Conservation (phyloP, 805 yeast genomes). For the Jamesozyma gamospora region DNA sequence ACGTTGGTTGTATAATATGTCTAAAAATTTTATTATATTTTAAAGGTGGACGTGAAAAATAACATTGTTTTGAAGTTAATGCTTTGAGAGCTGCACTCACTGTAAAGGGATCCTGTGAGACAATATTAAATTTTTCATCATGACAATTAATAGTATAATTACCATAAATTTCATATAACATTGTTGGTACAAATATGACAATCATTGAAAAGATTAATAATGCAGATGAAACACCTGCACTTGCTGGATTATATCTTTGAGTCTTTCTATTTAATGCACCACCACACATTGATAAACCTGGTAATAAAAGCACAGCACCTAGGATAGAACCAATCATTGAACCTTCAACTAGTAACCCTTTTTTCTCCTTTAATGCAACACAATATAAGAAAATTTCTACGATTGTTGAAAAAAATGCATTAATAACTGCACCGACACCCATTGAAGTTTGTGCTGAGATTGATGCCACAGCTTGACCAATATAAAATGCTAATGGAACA, state of each 20-base stretch:
- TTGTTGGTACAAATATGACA: constrained; percentile 86
- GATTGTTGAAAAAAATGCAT: constrained; percentile 92
- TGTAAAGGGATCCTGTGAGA: constrained; percentile 7
- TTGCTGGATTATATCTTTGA: constrained; percentile 88
- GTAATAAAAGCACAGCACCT: constrained; percentile 84
- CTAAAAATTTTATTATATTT: constrained; percentile 57
- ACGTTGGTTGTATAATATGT: constrained; percentile 68
- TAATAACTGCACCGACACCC: constrained; percentile 98
- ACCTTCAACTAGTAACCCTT: constrained; percentile 89
- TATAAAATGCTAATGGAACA: constrained; percentile 89
- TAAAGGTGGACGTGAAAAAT: constrained; percentile 68
- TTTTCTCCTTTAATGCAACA: constrained; percentile 77
- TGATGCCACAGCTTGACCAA: constrained; percentile 99
- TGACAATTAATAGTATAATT: constrained; percentile 68
- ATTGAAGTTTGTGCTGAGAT: constrained; percentile 96
- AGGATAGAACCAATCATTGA: constrained; percentile 87
- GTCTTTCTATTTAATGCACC: constrained; percentile 91
- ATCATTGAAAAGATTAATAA: constrained; percentile 86
- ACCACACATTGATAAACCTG: constrained; percentile 95
- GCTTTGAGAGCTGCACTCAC: constrained; percentile 39
- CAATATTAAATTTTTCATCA: constrained; percentile 6
- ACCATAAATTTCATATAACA: constrained; percentile 84
- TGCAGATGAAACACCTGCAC: constrained; percentile 95
- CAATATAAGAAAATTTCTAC: constrained; percentile 89
- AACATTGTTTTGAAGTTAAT: constrained; percentile 38